Percentiles rank a stretch among this genome's conserved stretches.
Evolutionary conservation across 129 eudicot genomes (phyloP).

Genomic region (Flaveria trinervia): DNA sequence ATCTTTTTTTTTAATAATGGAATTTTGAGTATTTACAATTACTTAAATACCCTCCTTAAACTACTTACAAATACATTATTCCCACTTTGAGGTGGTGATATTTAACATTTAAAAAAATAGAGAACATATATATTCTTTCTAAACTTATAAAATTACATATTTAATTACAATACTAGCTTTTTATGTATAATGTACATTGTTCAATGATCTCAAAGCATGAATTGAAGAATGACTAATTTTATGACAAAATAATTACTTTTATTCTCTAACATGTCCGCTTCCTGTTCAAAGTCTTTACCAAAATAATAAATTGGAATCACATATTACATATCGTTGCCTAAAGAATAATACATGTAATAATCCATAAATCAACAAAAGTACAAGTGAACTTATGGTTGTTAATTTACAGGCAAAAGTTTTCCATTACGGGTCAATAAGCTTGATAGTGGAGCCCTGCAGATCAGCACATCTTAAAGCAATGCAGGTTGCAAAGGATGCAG

Average conservation of each 20-base stretch:
- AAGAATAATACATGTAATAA: neutral
- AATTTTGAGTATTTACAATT: neutral
- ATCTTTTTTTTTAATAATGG: no score
- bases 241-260: neutral
- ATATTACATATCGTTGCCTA: neutral
- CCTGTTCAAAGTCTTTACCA: neutral
- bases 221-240: no score
- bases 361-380: neutral
- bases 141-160: no score
- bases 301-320: neutral
- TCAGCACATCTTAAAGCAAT: conserved; percentile 94
- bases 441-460: conserved; percentile 99
- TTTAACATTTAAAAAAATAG: neutral
- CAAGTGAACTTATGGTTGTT: neutral
- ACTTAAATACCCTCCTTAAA: neutral
- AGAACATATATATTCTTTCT: no score
- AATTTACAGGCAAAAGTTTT: conserved; percentile 75
- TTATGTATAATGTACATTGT: no score
- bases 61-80: neutral
- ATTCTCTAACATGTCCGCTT: neutral
- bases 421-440: conserved; percentile 95
- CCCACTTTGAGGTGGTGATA: neutral
- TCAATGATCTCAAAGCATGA: no score
- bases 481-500: conserved; percentile 89
- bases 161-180: no score